Evolutionary conservation across 176 grass and related monocot species (phyloP), one percentile per base, ranked within the genome.

Genomic region (Rhipidocladum racemiflorum): DNA sequence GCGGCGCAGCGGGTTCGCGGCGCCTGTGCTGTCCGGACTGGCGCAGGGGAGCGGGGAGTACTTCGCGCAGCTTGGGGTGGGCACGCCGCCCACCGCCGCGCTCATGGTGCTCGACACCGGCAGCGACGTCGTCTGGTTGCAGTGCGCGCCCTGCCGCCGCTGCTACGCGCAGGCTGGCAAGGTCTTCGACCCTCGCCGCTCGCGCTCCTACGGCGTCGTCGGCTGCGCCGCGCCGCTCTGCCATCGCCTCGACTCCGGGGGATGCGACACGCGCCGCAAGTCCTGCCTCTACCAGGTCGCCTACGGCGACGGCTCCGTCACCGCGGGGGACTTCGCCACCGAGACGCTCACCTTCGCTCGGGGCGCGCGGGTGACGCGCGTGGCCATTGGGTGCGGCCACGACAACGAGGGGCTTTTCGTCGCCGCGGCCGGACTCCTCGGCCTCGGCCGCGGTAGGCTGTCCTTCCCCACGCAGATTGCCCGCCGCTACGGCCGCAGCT

Each of bases 361-460:
- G 59, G 68, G 80, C 55, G 28, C 79, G 13, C 87, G 82, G 27
- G 87, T 89, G 28, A 42, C 40, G 40, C 40, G 40, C 40, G 40
- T 42, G 40, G 40, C 87, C 43, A 53, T 92, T 14, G 90, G 90
- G 25, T 87, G 87, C 28, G 90, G 90, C 60, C 90, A 92, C 40
- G 83, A 92, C 69, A 89, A 92, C 68, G 80, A 89, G 75, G 90
- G 90, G 14, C 87, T 92, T 74, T 89, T 89, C 54, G 75, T 92
- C 18, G 83, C 84, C 4, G 90, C 87, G 18, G 79, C 87, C 0
- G 90, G 90, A 9, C 81, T 92, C 12, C 77, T 92, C 45, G 87
- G 90, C 59, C 84, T 92, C 4, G 87, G 90, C 24, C 67, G 80
- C 15, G 90, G 90, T 62, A 42, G 8, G 40, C 40, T 42, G 40